phyloP scores from a whole-genome alignment of 2,329 filamentous ascomycete species.

The Colletotrichum eremochloae region DNA sequence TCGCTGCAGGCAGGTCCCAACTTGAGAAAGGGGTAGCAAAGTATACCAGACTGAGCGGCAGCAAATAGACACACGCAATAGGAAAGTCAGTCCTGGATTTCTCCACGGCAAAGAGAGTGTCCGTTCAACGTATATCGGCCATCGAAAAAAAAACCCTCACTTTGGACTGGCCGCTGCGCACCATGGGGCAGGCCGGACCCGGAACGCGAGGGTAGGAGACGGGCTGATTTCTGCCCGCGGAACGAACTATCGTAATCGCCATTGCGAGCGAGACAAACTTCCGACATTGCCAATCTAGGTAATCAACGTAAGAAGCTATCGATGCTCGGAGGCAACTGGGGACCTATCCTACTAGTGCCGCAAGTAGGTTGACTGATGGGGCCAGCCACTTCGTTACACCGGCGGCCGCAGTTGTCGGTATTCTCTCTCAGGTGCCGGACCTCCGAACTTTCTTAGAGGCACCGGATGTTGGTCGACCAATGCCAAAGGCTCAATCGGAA shows the following conservation, averaged over 20 bases:
- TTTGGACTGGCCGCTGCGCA: background rate
- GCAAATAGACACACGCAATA: background rate
- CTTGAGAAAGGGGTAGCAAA: constrained; percentile 19
- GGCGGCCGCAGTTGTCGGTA: constrained; percentile 19
- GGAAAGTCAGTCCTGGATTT: background rate
- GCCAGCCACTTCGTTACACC: constrained; percentile 17
- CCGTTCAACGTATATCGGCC: background rate
- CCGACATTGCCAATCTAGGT: background rate
- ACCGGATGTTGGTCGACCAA: constrained; percentile 1
- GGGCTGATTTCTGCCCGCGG: background rate
- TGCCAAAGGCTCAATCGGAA: constrained; percentile 9
- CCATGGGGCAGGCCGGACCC: background rate
- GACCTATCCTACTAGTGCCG: constrained; percentile 13
- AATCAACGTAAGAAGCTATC: background rate
- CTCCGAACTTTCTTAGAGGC: constrained; percentile 18
- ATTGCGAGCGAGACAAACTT: background rate
- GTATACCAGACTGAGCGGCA: constrained; percentile 18
- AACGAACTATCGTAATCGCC: background rate
- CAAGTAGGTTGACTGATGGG: constrained; percentile 28
- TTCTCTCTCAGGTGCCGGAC: constrained; percentile 19
- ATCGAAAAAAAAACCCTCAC: background rate
- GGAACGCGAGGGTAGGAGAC: background rate
- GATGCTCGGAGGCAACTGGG: background rate
- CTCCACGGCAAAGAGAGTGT: background rate
- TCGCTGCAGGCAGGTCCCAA: constrained; percentile 17